Conservation (phyloP, 2,329 filamentous ascomycete genomes). For the Botrytis sinoallii region DNA sequence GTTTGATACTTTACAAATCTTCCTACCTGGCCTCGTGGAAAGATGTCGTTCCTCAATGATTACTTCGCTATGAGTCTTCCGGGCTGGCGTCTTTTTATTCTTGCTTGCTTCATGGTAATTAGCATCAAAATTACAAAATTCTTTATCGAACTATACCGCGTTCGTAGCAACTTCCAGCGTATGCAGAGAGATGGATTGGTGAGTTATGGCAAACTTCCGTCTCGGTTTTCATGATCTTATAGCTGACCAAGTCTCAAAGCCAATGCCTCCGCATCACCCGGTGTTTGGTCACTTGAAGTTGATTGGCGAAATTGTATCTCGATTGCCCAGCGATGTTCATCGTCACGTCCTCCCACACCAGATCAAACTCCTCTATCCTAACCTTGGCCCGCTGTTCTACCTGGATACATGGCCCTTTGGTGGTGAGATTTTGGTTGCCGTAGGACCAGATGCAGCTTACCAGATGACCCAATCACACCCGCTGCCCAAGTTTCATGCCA, state of each 20-base stretch:
- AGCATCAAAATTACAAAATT: neutral
- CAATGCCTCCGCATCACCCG: neutral
- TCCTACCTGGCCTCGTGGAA: neutral
- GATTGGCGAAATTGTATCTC: neutral
- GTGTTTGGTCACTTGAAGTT: neutral
- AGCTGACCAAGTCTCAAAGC: neutral
- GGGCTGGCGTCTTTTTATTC: neutral
- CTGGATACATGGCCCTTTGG: neutral
- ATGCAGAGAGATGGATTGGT: neutral
- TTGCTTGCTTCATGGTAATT: neutral
- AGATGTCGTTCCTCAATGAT: neutral
- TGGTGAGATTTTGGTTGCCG: neutral
- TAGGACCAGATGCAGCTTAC: neutral
- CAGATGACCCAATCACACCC: slow-evolving; percentile 2
- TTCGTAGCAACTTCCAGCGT: neutral
- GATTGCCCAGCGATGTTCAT: neutral
- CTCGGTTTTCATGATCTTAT: neutral
- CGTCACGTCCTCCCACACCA: neutral
- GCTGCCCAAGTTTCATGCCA: neutral
- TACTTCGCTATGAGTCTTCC: neutral
- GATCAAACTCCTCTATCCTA: neutral
- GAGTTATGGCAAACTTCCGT: neutral
- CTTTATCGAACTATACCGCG: neutral
- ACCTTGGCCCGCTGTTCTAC: neutral
- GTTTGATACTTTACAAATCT: neutral